Conservation (phyloP, 1,139 yeast species). For the Diutina neorugosa region DNA sequence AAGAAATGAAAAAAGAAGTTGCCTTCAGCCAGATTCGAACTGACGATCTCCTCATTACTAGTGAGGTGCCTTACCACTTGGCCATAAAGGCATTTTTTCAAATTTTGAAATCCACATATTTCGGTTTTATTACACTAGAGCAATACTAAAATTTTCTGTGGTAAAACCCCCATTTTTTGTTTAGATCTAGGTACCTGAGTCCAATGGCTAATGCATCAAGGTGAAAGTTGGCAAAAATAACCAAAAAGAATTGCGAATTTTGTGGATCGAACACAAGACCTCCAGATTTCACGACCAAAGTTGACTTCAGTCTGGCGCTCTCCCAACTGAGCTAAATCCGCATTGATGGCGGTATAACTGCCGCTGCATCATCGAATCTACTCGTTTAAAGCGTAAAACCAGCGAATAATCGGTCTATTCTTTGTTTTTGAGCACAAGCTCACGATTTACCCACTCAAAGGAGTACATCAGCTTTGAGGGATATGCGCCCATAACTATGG, state of each 20-base stretch:
- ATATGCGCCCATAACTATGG: too few relatives aligned
- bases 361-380: neutral
- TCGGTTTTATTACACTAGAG: too few relatives aligned
- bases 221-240: neutral
- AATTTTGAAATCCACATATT: too few relatives aligned
- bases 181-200: too few relatives aligned
- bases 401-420: too few relatives aligned
- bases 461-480: too few relatives aligned
- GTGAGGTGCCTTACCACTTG: constrained; percentile 78
- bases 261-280: constrained; percentile 4
- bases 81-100: constrained; percentile 4
- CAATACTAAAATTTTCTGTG: too few relatives aligned
- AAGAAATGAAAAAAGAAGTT: constrained; percentile 9
- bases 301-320: constrained; percentile 3
- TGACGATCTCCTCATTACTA: constrained; percentile 86
- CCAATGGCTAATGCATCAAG: neutral
- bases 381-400: neutral
- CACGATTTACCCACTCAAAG: too few relatives aligned
- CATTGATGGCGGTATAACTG: neutral
- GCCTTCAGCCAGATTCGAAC: constrained; percentile 80
- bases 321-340: constrained; percentile 4
- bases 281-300: constrained; percentile 3
- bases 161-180: too few relatives aligned
- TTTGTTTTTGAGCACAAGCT: too few relatives aligned
- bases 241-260: neutral